phyloP scores from a whole-genome alignment of 2,329 filamentous ascomycete genomes.

The Cladosporium sp. region DNA sequence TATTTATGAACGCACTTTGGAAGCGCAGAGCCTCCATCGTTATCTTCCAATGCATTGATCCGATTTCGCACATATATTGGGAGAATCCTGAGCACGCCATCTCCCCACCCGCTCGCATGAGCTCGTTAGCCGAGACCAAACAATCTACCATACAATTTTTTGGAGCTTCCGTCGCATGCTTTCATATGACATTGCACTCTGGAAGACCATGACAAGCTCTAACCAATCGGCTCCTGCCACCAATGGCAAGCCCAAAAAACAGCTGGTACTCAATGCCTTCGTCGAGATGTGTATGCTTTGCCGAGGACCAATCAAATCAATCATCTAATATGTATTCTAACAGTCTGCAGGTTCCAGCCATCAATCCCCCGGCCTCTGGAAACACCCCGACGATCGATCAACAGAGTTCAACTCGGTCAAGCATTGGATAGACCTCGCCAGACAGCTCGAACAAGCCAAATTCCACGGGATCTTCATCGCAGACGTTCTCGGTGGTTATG shows the following conservation, averaged over 20 bases:
- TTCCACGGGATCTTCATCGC: conserved; percentile 66
- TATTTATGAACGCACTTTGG: no score
- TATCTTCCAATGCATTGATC: no score
- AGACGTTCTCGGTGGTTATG: conserved; percentile 63
- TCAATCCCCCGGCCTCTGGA: conserved; percentile 57
- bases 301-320: not conserved
- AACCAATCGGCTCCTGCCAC: not conserved
- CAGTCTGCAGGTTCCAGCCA: conserved; percentile 43
- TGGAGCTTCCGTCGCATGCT: no score
- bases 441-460: conserved; percentile 57
- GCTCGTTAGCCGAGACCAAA: not conserved
- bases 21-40: no score
- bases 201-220: not conserved
- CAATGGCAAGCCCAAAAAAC: conserved; percentile 28
- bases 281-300: conserved; percentile 36
- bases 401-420: conserved; percentile 57
- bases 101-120: not conserved
- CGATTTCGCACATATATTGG: not conserved
- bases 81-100: conserved; percentile 1
- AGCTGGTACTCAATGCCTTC: conserved; percentile 40
- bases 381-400: conserved; percentile 61
- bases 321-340: not conserved
- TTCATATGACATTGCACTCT: no score
- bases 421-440: conserved; percentile 59
- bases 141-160: no score